Base-by-base conservation (phyloP, 495 filamentous ascomycete species). In the Podospora pseudocomata region DNA sequence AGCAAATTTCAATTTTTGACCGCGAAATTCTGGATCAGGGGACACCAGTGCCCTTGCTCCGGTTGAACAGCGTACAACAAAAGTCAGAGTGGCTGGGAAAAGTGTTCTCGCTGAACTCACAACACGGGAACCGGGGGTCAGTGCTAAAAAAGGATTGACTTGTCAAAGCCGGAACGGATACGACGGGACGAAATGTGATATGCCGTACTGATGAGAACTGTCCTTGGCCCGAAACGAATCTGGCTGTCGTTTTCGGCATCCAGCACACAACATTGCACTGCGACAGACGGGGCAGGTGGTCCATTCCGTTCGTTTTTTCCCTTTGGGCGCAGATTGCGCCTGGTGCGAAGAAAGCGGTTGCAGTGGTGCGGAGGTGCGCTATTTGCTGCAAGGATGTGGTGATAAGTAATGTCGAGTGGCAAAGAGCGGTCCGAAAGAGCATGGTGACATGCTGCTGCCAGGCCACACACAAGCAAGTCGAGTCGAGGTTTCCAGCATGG, bases 361-460 rank as follows among this genome's bases (percentile, higher is more conserved):
- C 39, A 49, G 9, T 18, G 39, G 39, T 49, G 39, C 39, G 39
- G 39, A 63, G 49, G 39, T 69, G 71, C 66, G 69, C 71, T 64
- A 70, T 67, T 71, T 67, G 71, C 66, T 71, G 69, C 69, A 60
- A 63, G 71, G 66, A 65, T 67, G 71, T 69, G 66, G 64, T 68
- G 71, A 67, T 49, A 39, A 62, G 32, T 34, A 16, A 11, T 67
- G 26, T 60, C 66, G 66, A 63, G 71, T 64, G 68, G 70, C 70
- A 54, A 69, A 70, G 63, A 57, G 39, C 39, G 39, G 15, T 49
- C 15, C 39, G 13, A 49, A 18, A 49, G 39, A 3, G 13, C 39
- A 49, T 39, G 34, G 34, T 39, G 34, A 39, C 34, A 39, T 23
- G 23, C 23, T 23, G 23, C 23, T 39, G 34, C 34, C 34, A 39